A percentile compares a stretch with the other conserved stretches of the same genome.
Conservation (phyloP, 139 green algal species). For the Chlamydomonas schloesseri region DNA sequence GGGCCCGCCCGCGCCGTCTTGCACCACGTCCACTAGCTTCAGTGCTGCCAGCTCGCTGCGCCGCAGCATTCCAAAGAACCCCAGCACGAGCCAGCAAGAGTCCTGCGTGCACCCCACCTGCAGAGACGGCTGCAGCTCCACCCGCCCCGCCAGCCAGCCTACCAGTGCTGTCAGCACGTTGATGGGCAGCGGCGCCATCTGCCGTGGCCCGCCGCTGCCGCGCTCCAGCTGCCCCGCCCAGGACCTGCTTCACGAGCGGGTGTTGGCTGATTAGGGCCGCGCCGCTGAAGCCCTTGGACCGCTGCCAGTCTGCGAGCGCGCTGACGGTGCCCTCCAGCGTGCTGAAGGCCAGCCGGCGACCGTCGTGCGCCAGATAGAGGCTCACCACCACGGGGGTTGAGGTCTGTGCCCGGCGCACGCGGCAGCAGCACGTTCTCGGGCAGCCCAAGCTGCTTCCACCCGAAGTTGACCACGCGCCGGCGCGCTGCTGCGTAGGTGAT, state of each 20-base stretch:
- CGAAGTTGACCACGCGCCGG: background rate
- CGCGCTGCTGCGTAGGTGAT: too few species aligned
- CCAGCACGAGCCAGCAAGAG: background rate
- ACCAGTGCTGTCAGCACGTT: background rate
- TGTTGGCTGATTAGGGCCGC: too few species aligned
- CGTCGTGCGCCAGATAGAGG: background rate
- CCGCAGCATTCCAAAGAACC: too few species aligned
- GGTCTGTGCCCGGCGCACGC: background rate
- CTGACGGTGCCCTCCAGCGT: too few species aligned
- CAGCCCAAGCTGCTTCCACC: background rate
- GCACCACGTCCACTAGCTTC: too few species aligned
- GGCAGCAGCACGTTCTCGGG: background rate
- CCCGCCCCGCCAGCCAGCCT: too few species aligned
- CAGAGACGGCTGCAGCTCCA: background rate
- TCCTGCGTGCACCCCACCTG: background rate
- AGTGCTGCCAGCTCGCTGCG: too few species aligned
- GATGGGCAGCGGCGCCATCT: background rate
- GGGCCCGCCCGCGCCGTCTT: too few species aligned
- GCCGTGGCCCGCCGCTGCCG: too few species aligned
- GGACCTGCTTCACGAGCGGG: too few species aligned
- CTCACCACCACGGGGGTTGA: background rate
- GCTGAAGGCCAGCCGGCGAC: background rate
- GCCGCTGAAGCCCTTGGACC: too few species aligned
- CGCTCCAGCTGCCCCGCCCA: background rate
- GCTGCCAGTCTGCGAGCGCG: too few species aligned